Base-by-base conservation (phyloP, 169 alveolate species). In the Ichthyophthirius multifiliis region DNA sequence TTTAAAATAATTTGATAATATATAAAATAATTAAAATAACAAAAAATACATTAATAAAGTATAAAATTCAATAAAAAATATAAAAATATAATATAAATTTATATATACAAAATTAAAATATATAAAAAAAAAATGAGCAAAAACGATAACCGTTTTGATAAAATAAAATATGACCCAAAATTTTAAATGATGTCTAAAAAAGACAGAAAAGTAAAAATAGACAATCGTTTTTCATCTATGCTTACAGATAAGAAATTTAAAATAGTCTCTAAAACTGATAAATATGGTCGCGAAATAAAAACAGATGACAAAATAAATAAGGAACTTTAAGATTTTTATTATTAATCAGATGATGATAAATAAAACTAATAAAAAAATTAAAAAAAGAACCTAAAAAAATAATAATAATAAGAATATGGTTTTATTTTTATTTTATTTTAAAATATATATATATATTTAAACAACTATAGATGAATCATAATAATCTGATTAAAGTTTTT, bases 201-300 rank as follows among this genome's bases (percentile, higher is more conserved):
- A 75, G 74, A 86, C 31, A 83, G 85, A 44, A 90, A 93, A 82
- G 91, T 90, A 3, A 90, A 93, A 87, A 82, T 93, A 20, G 94
- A 93, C 74, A 86, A 84, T 31, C 88, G 97, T 81, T 93, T 93
- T 74, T 82, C 83, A 48, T 85, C 84, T 35, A 91, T 89, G 86
- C 78, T 93, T 74, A 85, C 88, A 15, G 87, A 89, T 75, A 89
- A 90, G 48, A 92, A 89, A 63, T 93, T 90, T 75, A 84, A 87
- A 65, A 63, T 88, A 30, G 74, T 88, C 15, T 76, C 92, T 30
- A 89, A 89, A 78, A 90, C 85, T 2, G 94, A 92, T 84, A 90
- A 91, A 77, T 92, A 89, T 84, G 96, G 96, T 4, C 87, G 82
- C 32, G 77, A 80, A 37, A 62, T 79, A 74, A 78, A 86, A 37